phyloP scores from a whole-genome alignment of 129 eudicot genomes.

The sunflower (Helianthus annuus) region DNA sequence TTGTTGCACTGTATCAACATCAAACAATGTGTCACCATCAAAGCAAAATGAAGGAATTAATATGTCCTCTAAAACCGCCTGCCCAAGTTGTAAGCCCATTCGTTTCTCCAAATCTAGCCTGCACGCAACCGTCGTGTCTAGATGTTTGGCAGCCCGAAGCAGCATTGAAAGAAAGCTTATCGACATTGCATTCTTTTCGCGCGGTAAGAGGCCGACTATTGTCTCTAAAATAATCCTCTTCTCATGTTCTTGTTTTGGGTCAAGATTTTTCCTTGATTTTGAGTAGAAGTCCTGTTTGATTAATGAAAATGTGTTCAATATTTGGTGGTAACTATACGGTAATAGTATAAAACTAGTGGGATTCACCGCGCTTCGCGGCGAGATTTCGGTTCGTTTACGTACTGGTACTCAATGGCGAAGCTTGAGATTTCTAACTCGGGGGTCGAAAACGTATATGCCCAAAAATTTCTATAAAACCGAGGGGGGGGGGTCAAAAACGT shows the following conservation, averaged over 20 bases:
- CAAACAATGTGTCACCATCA: conserved; percentile 77
- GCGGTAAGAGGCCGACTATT: conserved; percentile 84
- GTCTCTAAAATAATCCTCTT: conserved; percentile 83
- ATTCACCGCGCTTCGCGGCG: no score
- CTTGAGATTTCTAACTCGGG: no score
- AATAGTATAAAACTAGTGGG: not conserved
- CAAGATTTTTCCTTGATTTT: conserved; percentile 72
- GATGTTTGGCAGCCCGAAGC: conserved; percentile 72
- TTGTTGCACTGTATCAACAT: conserved; percentile 81
- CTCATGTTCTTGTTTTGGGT: conserved; percentile 78
- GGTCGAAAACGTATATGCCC: no score
- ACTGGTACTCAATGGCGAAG: no score
- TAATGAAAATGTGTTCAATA: conserved; percentile 7
- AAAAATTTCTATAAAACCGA: no score
- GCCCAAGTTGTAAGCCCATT: conserved; percentile 69
- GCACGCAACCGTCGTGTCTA: conserved; percentile 84
- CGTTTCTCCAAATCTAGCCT: conserved; percentile 87
- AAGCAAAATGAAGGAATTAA: conserved; percentile 76
- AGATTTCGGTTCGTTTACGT: no score
- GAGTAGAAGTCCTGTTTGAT: conserved; percentile 66
- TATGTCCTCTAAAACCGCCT: conserved; percentile 84
- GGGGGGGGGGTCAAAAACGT: no score
- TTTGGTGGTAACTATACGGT: not conserved
- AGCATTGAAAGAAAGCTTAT: conserved; percentile 93
- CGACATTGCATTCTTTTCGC: conserved; percentile 76